These are phyloP conservation scores for Plasmodium billcollinsi DNA, from an alignment of 169 alveolate genomes.

Conservation along the genomic window DNA sequence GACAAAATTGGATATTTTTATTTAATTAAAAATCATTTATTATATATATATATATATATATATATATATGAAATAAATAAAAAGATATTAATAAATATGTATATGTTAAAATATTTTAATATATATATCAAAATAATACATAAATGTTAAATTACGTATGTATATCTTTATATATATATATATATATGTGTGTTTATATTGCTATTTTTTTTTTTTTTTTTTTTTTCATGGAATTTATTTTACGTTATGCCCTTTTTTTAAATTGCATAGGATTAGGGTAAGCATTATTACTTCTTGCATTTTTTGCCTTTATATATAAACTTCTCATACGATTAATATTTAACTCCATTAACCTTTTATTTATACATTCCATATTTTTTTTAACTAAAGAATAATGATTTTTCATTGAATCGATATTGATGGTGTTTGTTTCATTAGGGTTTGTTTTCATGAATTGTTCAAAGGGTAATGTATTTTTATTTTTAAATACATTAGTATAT, in stretches of 20 bases:
- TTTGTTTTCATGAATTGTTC: not conserved
- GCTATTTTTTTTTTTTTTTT: not conserved
- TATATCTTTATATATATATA: no score
- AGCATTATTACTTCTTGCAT: not conserved
- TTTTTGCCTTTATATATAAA: constrained; percentile 12
- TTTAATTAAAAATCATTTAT: not conserved
- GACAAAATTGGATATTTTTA: no score
- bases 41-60: not conserved
- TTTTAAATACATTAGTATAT: not conserved
- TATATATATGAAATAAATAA: no score
- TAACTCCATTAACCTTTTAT: constrained; percentile 18
- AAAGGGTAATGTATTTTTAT: not conserved
- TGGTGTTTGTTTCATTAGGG: not conserved
- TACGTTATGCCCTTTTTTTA: no score
- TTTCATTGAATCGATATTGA: not conserved
- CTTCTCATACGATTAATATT: constrained; percentile 22
- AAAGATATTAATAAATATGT: no score
- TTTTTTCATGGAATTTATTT: not conserved
- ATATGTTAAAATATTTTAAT: no score
- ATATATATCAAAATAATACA: no score
- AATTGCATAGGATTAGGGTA: not conserved
- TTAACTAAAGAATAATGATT: constrained; percentile 23
- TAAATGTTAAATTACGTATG: no score
- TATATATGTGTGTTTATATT: no score
- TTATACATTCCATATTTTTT: constrained; percentile 29